These are phyloP conservation scores for Diaporthe ilicicola DNA, from an alignment of 2,329 filamentous ascomycete species.

Conservation along the genomic window DNA sequence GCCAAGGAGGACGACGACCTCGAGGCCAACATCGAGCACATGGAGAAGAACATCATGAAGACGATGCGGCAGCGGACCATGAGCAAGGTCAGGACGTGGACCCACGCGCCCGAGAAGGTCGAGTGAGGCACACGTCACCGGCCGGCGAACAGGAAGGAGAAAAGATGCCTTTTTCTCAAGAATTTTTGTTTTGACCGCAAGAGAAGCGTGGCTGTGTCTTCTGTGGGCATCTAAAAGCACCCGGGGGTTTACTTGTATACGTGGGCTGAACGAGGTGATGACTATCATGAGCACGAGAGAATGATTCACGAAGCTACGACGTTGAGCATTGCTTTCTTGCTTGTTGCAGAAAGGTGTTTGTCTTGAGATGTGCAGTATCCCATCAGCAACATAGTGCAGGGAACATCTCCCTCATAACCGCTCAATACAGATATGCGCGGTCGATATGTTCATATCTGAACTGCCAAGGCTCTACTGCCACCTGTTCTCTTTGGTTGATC, in stretches of 20 bases:
- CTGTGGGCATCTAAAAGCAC: neutral
- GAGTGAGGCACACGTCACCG: conserved; percentile 6
- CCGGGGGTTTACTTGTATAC: neutral
- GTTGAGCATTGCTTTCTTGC: neutral
- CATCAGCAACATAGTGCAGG: neutral
- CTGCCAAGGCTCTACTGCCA: neutral
- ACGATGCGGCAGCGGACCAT: conserved; percentile 65
- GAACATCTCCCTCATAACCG: neutral
- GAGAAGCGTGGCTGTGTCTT: neutral
- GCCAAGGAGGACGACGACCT: conserved; percentile 59
- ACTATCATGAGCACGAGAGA: conserved; percentile 17
- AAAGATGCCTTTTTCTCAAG: neutral
- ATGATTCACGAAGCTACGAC: conserved; percentile 19
- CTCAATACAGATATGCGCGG: neutral
- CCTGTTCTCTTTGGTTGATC: too few species aligned
- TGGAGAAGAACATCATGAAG: conserved; percentile 66
- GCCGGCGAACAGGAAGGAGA: too few species aligned
- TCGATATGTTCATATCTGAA: neutral
- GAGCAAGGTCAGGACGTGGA: conserved; percentile 65
- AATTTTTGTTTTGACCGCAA: neutral
- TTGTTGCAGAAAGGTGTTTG: neutral
- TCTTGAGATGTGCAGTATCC: neutral
- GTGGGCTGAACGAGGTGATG: conserved; percentile 18
- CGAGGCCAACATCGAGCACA: conserved; percentile 62
- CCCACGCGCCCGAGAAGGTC: conserved; percentile 37